Conservation (phyloP, 768 basidiomycete species). For the Cystobasidiopsis lactophilus region DNA sequence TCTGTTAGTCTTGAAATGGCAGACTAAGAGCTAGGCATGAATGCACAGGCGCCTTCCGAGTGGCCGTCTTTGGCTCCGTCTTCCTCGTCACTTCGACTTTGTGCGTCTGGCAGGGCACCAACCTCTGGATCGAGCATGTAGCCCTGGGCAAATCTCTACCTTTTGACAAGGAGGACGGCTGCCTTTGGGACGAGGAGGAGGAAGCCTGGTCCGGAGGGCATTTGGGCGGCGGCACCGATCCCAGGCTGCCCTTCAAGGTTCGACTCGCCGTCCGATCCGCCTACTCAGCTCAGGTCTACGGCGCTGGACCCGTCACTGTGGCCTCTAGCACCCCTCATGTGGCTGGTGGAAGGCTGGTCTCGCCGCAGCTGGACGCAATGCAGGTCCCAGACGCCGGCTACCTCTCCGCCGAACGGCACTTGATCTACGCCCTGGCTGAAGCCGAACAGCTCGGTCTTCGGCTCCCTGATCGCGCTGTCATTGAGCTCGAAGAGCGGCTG, state of each 20-base stretch:
- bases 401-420: slow-evolving; percentile 12
- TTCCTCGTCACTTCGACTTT: slow-evolving; percentile 4
- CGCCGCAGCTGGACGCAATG: not conserved
- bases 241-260: slow-evolving; percentile 6
- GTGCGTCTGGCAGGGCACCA: not conserved
- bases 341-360: not conserved
- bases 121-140: slow-evolving; percentile 15
- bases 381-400: slow-evolving; percentile 10
- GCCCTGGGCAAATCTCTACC: not conserved
- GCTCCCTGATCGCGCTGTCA: slow-evolving; percentile 12
- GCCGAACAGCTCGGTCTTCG: slow-evolving; percentile 5
- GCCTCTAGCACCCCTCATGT: not conserved
- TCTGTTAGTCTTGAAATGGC: not conserved
- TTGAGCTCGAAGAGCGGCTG: slow-evolving; percentile 17
- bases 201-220: slow-evolving; percentile 13
- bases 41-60: slow-evolving; percentile 9
- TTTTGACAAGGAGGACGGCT: not conserved
- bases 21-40: not conserved
- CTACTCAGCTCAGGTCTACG: slow-evolving; percentile 10
- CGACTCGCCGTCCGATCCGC: slow-evolving; percentile 11
- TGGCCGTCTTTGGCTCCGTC: slow-evolving; percentile 13
- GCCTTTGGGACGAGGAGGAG: slow-evolving; percentile 9
- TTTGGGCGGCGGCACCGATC: slow-evolving; percentile 14
- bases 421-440: slow-evolving; percentile 6
- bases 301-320: not conserved